These are phyloP conservation scores for Xylaria sp. DNA, from an alignment of 2,329 filamentous ascomycete genomes.

Conservation along the genomic window DNA sequence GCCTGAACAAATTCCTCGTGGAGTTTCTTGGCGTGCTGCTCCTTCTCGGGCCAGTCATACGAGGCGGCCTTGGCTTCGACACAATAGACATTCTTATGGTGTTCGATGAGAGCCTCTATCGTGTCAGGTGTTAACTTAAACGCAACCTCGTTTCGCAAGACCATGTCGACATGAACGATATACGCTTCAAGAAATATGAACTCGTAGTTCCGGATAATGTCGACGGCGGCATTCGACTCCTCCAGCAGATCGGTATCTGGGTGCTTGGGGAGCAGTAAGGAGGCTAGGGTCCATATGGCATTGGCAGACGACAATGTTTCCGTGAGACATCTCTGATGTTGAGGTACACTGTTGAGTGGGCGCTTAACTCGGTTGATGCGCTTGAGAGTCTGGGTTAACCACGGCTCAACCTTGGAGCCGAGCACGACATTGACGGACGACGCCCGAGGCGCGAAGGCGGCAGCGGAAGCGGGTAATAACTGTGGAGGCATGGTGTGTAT, in stretches of 20 bases:
- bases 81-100: conserved; percentile 96
- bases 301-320: conserved; percentile 90
- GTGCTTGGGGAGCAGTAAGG: conserved; percentile 90
- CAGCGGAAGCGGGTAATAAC: conserved; percentile 93
- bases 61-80: conserved; percentile 89
- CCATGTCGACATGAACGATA: conserved; percentile 99
- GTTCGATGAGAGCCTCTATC: conserved; percentile 92
- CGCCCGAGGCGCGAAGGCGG: conserved; percentile 90
- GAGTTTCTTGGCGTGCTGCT: conserved; percentile 94
- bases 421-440: conserved; percentile 95
- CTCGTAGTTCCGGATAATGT: conserved; percentile 92
- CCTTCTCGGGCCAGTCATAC: conserved; percentile 97
- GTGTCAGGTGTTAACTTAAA: conserved; percentile 97
- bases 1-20: conserved; percentile 97
- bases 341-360: conserved; percentile 94
- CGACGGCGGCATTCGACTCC: conserved; percentile 83
- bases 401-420: conserved; percentile 90
- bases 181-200: conserved; percentile 95
- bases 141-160: conserved; percentile 94
- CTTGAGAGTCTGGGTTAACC: conserved; percentile 96
- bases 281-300: conserved; percentile 94
- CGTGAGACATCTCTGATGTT: conserved; percentile 94
- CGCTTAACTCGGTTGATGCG: conserved; percentile 97
- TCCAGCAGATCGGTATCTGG: conserved; percentile 85
- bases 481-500: conserved; percentile 83